Conservation (phyloP, 2,329 filamentous ascomycete species). For the Cytospora paraplurivora region DNA sequence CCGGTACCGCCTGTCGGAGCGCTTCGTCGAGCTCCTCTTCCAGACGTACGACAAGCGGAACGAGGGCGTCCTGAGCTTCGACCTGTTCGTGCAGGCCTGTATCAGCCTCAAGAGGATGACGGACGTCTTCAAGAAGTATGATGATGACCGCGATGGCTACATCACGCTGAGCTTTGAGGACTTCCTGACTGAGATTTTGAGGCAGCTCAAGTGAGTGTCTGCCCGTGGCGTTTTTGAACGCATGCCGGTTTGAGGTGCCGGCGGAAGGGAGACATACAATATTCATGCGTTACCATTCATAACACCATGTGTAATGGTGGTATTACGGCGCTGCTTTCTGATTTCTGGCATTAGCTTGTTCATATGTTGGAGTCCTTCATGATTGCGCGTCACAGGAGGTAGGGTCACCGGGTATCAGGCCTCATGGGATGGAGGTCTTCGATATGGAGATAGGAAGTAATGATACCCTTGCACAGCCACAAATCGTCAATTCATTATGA, state of each 20-base stretch:
- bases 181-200: conserved; percentile 70
- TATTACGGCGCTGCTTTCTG: not conserved
- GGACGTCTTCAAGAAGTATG: conserved; percentile 98
- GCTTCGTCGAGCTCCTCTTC: conserved; percentile 85
- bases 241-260: not conserved
- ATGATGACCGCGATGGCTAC: conserved; percentile 93
- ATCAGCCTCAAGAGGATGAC: conserved; percentile 98
- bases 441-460: not conserved
- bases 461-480: conserved; percentile 1
- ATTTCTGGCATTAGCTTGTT: not conserved
- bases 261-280: not conserved
- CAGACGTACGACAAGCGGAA: conserved; percentile 80
- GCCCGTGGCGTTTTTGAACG: not conserved
- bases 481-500: not conserved
- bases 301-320: not conserved
- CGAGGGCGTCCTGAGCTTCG: conserved; percentile 80
- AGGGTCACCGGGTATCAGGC: not conserved
- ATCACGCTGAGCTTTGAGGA: conserved; percentile 83
- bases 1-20: conserved; percentile 83
- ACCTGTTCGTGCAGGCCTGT: conserved; percentile 96
- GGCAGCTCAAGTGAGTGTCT: conserved; percentile 55
- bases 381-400: not conserved
- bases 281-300: not conserved
- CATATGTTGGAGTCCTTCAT: not conserved
- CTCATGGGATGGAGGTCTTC: conserved; percentile 4